Percentiles rank a stretch among this genome's conserved stretches.
phyloP scores from a whole-genome alignment of 2,329 filamentous ascomycete species.

The Rasamsonia emersonii region DNA sequence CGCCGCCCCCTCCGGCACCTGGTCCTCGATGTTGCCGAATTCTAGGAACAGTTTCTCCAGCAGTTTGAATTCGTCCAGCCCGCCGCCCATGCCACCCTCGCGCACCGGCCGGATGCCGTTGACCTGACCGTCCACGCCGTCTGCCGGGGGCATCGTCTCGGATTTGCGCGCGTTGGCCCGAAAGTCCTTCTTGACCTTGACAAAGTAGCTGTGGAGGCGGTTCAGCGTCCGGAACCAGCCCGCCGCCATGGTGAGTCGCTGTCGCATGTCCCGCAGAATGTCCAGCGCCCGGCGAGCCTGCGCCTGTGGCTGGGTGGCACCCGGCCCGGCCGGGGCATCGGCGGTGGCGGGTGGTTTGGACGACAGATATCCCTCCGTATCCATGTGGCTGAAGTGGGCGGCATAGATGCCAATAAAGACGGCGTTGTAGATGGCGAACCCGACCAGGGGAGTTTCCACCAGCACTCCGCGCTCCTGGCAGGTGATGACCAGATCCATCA shows the following conservation, averaged over 20 bases:
- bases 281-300: constrained; percentile 32
- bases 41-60: constrained; percentile 34
- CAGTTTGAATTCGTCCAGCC: constrained; percentile 31
- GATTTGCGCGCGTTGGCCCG: constrained; percentile 25
- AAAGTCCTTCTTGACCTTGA: constrained; percentile 30
- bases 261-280: constrained; percentile 32
- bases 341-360: constrained; percentile 16
- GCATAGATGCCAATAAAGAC: constrained; percentile 45
- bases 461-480: constrained; percentile 44
- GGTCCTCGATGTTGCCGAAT: constrained; percentile 32
- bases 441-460: constrained; percentile 48
- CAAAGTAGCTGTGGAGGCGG: constrained; percentile 33
- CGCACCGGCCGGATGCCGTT: constrained; percentile 24
- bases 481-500: constrained; percentile 44
- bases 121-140: constrained; percentile 16
- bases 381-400: constrained; percentile 48
- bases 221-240: constrained; percentile 38
- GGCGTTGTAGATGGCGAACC: constrained; percentile 48
- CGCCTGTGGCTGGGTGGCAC: constrained; percentile 21
- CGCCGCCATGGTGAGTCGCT: constrained; percentile 30
- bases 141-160: constrained; percentile 18
- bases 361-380: constrained; percentile 42
- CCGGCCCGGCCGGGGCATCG: constrained; percentile 10
- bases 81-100: constrained; percentile 24
- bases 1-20: constrained; percentile 22